Percentiles rank a stretch among this genome's conserved stretches.
These are phyloP conservation scores for Corylus avellana DNA, from an alignment of 306 rosid genomes.

Conservation along the genomic window DNA sequence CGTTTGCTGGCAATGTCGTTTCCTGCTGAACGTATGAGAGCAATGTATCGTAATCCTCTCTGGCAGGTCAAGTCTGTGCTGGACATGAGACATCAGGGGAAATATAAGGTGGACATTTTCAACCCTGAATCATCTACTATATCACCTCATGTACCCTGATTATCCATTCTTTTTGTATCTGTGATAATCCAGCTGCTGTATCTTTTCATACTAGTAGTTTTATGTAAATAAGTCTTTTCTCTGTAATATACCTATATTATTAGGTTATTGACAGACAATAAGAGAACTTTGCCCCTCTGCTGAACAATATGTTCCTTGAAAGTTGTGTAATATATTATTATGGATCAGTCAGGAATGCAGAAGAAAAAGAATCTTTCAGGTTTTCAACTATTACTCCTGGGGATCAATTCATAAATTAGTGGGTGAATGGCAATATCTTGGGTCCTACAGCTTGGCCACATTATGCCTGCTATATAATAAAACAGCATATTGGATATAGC, in stretches of 20 bases:
- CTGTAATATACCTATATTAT: not conserved
- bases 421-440: not conserved
- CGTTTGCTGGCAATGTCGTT: constrained; percentile 87
- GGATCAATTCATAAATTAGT: not conserved
- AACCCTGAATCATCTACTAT: constrained; percentile 19
- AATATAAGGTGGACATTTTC: constrained; percentile 65
- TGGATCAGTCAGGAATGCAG: not conserved
- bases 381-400: not conserved
- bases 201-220: not conserved
- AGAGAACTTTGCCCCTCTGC: not conserved
- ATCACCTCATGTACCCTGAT: not conserved
- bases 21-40: constrained; percentile 90
- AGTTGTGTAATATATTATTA: not conserved
- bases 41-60: constrained; percentile 89
- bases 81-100: constrained; percentile 77
- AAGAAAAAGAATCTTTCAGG: not conserved
- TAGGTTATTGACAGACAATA: not conserved
- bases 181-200: not conserved
- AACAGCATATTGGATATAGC: not conserved
- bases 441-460: not conserved
- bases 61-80: constrained; percentile 98
- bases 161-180: not conserved
- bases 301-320: not conserved
- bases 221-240: not conserved
- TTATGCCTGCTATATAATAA: not conserved